Evolutionary conservation across 2,329 filamentous ascomycete species (phyloP), one percentile per base, ranked within the genome.

Genomic region (Aspergillus udagawae): DNA sequence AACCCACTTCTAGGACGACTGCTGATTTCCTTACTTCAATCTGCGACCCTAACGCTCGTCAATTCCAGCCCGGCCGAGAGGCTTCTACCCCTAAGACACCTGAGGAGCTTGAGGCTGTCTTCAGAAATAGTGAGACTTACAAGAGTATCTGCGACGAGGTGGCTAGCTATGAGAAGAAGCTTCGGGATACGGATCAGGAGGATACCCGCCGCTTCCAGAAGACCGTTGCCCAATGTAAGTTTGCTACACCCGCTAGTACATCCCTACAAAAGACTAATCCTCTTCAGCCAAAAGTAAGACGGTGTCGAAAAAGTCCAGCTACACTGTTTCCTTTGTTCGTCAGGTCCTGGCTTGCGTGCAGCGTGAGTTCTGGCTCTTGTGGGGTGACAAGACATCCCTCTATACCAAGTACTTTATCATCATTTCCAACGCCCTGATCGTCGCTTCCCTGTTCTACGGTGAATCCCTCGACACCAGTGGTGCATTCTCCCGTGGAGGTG

Each of bases 401-500:
- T 87, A 86, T 71, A 93, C 89, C 44, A 94, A 93, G 63, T 81
- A 89, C 58, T 89, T 91, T 73, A 91, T 91, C 69, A 89, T 92
- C 65, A 74, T 93, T 56, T 82, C 87, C 56, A 90, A 90, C 70
- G 83, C 75, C 55, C 79, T 95, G 9, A 90, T 95, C 60, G 86
- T 92, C 54, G 88, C 89, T 1, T 90, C 87, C 2, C 79, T 94
- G 20, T 94, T 94, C 75, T 90, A 91, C 65, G 89, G 84, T 12
- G 79, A 86, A 67, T 75, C 83, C 0, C 65, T 81, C 4, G 78
- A 83, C 64, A 87, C 85, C 1, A 79, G 76, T 44, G 86, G 86
- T 38, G 83, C 85, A 12, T 89, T 89, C 70, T 76, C 81, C 4
- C 79, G 86, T 63, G 84, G 86, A 6, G 86, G 86, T 69, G 78